These are phyloP conservation scores for Graphiopsis chlorocephala DNA, from an alignment of 2,329 filamentous ascomycete species.

Conservation along the genomic window DNA sequence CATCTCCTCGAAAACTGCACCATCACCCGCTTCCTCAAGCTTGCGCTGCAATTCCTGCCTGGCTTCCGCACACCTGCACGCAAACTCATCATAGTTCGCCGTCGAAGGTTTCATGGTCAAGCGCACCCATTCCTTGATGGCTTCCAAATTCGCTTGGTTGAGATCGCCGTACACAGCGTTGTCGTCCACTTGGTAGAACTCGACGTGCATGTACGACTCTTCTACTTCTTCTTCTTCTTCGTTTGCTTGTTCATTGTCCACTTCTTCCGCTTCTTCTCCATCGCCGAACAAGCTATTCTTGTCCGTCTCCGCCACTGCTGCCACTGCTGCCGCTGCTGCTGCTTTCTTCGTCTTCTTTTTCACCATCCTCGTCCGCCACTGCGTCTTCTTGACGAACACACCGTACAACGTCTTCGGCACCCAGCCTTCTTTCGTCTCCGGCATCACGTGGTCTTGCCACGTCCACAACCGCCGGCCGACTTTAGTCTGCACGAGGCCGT, in stretches of 20 bases:
- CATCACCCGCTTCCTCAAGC: background rate
- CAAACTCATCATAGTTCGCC: background rate
- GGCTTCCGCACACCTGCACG: background rate
- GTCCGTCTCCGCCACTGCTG: background rate
- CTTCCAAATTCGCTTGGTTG: background rate
- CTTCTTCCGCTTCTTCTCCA: background rate
- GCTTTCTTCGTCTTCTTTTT: background rate
- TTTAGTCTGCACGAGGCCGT: background rate
- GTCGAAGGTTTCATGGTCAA: background rate
- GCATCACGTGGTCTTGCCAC: background rate
- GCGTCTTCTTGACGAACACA: background rate
- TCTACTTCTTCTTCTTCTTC: background rate
- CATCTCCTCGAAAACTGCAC: background rate
- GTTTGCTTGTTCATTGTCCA: background rate
- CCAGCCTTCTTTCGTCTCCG: constrained; percentile 4
- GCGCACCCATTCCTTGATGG: background rate
- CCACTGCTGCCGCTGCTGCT: no score
- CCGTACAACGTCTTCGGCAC: background rate
- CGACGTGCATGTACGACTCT: background rate
- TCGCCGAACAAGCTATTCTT: background rate
- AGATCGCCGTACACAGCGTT: background rate
- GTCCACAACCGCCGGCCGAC: background rate
- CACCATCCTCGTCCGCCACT: background rate
- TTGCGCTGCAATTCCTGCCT: background rate
- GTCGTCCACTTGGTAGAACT: background rate